phyloP scores from a whole-genome alignment of 768 basidiomycete species.

The Leccinellum albellum region DNA sequence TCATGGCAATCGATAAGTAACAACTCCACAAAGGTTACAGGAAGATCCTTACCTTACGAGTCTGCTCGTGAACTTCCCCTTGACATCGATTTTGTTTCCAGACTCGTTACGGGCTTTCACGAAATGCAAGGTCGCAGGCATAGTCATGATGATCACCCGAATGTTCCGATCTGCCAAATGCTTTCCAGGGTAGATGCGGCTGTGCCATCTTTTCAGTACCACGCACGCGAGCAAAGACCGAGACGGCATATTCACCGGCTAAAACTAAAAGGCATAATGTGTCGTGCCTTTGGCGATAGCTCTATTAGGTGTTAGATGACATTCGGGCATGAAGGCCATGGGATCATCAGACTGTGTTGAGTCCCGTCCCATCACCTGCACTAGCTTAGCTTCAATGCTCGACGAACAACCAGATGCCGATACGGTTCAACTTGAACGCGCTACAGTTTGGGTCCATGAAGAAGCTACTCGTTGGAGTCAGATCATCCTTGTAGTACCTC shows the following conservation, averaged over 20 bases:
- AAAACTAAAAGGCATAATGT: conserved; percentile 16
- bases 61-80: conserved; percentile 22
- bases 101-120: conserved; percentile 22
- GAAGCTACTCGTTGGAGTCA: too few relatives aligned
- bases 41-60: conserved; percentile 10
- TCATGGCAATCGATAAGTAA: neutral
- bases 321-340: conserved; percentile 50
- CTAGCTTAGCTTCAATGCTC: neutral
- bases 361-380: conserved; percentile 48
- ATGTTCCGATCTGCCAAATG: conserved; percentile 32
- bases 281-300: conserved; percentile 5
- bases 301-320: conserved; percentile 39
- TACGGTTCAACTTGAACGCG: too few relatives aligned
- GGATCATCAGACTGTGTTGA: conserved; percentile 49
- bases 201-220: conserved; percentile 2
- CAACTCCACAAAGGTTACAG: neutral
- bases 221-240: neutral
- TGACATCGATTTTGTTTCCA: conserved; percentile 30
- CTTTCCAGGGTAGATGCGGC: conserved; percentile 33
- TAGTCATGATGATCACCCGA: conserved; percentile 31
- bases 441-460: too few relatives aligned
- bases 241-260: conserved; percentile 19
- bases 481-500: too few relatives aligned
- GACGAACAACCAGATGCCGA: neutral
- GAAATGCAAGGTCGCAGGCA: conserved; percentile 30